Conservation (phyloP, 768 basidiomycete species). For the Cystobasidium onofrii region DNA sequence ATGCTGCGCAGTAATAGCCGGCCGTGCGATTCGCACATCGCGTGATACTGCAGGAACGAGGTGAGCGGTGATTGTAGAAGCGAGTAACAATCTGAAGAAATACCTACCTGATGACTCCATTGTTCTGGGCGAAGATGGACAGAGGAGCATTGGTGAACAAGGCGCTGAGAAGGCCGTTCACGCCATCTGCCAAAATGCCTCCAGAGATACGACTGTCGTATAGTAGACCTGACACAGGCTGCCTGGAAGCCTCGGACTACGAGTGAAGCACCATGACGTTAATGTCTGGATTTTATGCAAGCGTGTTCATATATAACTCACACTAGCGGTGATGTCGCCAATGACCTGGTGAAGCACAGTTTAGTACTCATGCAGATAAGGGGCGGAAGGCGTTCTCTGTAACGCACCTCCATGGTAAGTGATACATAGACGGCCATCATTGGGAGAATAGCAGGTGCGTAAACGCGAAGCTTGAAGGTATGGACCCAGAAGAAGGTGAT, state of each 20-base stretch:
- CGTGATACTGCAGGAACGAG: conserved; percentile 58
- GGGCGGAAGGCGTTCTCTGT: too few relatives aligned
- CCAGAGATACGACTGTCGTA: conserved; percentile 79
- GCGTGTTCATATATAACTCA: neutral
- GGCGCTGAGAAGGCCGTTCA: conserved; percentile 69
- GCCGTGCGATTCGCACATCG: conserved; percentile 73
- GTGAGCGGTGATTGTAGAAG: too few relatives aligned
- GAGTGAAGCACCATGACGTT: conserved; percentile 46
- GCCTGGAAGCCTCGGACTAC: conserved; percentile 68
- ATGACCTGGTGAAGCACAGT: conserved; percentile 52
- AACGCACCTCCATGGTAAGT: conserved; percentile 59
- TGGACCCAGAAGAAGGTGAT: conserved; percentile 62
- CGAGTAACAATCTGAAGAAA: too few relatives aligned
- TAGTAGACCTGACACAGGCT: conserved; percentile 63
- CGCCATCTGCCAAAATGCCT: conserved; percentile 69
- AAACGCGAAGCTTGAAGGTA: conserved; percentile 64
- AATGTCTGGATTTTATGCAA: too few relatives aligned
- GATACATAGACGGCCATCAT: conserved; percentile 64
- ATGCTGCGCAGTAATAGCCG: conserved; percentile 68
- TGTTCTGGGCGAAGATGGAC: conserved; percentile 62
- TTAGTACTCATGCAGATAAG: too few relatives aligned
- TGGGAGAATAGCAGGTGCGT: conserved; percentile 61
- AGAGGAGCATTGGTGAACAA: conserved; percentile 73
- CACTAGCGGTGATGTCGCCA: conserved; percentile 56
- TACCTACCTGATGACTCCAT: conserved; percentile 31